Percentiles rank a stretch among this genome's conserved stretches.
These are phyloP conservation scores for Cladosporium sp. DNA, from an alignment of 2,329 filamentous ascomycete species.

Conservation along the genomic window DNA sequence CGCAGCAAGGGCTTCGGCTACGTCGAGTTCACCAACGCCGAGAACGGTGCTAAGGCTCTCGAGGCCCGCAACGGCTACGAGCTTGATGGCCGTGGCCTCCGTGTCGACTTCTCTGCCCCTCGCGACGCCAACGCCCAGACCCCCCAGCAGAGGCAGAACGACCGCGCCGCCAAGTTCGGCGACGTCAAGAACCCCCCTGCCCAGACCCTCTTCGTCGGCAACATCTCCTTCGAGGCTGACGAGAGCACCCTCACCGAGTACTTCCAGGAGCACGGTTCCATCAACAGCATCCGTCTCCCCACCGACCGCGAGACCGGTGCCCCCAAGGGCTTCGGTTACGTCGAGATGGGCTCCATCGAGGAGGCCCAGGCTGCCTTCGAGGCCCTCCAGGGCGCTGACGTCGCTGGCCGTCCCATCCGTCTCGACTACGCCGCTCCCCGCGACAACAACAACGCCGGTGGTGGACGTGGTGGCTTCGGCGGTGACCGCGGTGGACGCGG, in stretches of 20 bases:
- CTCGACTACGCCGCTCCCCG: conserved; percentile 79
- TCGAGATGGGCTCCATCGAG: conserved; percentile 78
- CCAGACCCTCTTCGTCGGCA: conserved; percentile 89
- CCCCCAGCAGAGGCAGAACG: conserved; percentile 48
- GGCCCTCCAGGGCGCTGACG: conserved; percentile 69
- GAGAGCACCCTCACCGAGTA: conserved; percentile 74
- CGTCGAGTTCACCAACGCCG: conserved; percentile 75
- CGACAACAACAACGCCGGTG: conserved; percentile 47
- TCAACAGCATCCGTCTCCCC: conserved; percentile 81
- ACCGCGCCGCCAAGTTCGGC: conserved; percentile 70
- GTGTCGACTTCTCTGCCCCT: conserved; percentile 75
- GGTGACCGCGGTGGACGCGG: conserved; percentile 44
- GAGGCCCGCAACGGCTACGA: conserved; percentile 73
- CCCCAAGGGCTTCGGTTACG: conserved; percentile 91
- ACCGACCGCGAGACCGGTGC: conserved; percentile 83
- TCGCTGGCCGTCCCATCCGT: conserved; percentile 73
- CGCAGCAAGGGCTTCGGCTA: conserved; percentile 92
- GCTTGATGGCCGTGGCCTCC: conserved; percentile 72
- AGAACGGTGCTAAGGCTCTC: conserved; percentile 70
- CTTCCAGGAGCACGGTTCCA: conserved; percentile 70
- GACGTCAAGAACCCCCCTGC: conserved; percentile 76
- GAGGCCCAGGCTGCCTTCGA: conserved; percentile 77
- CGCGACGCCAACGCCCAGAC: conserved; percentile 55
- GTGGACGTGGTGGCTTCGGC: conserved; percentile 48
- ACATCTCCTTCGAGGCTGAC: conserved; percentile 80